These are phyloP conservation scores for Glarea lozoyensis DNA, from an alignment of 495 filamentous ascomycete genomes.

Conservation along the genomic window DNA sequence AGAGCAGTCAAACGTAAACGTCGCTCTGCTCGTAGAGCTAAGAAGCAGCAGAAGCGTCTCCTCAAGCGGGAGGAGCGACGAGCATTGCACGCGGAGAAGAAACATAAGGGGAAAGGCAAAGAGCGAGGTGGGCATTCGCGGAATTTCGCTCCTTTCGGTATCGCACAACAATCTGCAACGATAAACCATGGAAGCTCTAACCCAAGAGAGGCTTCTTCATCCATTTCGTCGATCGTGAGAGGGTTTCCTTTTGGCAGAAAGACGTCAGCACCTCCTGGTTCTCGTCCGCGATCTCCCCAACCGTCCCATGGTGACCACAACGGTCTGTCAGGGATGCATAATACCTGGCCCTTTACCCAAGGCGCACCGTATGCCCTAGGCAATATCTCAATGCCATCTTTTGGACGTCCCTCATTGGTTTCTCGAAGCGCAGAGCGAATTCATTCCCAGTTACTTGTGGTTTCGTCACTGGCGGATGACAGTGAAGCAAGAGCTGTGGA, in stretches of 20 bases:
- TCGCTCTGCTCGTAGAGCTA: conserved; percentile 19
- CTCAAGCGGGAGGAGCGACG: conserved; percentile 18
- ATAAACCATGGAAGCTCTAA: background rate
- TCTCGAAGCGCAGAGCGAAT: conserved; percentile 8
- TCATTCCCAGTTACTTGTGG: conserved; percentile 4
- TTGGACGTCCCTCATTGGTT: background rate
- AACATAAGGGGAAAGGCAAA: background rate
- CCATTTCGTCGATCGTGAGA: background rate
- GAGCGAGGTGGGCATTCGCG: background rate
- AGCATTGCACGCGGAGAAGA: background rate
- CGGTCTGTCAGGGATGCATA: conserved; percentile 9
- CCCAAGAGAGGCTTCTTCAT: too few relatives aligned
- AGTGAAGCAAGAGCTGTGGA: conserved; percentile 7
- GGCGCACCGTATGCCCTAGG: conserved; percentile 2
- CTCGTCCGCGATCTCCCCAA: background rate
- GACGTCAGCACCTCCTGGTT: too few relatives aligned
- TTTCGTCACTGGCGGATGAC: background rate
- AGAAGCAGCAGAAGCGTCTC: conserved; percentile 18
- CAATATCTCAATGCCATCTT: background rate
- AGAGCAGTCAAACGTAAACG: conserved; percentile 8
- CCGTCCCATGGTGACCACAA: too few relatives aligned
- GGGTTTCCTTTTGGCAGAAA: conserved; percentile 1
- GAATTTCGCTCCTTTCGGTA: background rate
- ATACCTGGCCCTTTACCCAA: conserved; percentile 10
- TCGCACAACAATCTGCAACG: background rate